A percentile compares a stretch with the other conserved stretches of the same genome.
These are phyloP conservation scores for Lachancea meyersii DNA, from an alignment of 805 yeast genomes.

Conservation along the genomic window DNA sequence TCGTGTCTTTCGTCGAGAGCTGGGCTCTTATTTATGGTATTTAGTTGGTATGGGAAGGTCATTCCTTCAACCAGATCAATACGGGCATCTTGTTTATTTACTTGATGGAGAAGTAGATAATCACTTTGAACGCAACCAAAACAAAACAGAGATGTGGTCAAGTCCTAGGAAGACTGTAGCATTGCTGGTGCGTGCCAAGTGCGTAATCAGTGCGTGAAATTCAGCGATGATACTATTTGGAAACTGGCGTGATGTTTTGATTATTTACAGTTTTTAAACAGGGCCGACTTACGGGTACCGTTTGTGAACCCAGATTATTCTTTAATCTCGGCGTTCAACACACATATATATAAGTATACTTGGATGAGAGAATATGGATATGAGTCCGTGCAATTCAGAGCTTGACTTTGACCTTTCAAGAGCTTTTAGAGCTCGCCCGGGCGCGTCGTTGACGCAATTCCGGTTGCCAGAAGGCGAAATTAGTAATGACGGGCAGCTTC, in stretches of 20 bases:
- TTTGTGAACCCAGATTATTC: background rate
- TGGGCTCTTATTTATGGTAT: no score
- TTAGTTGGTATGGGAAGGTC: background rate
- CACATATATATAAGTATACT: background rate
- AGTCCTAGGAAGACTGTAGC: no score
- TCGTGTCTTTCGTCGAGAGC: no score
- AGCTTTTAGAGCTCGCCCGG: no score
- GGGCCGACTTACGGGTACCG: background rate
- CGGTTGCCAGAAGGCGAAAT: background rate
- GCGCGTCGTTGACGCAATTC: no score
- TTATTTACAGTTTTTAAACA: conserved; percentile 1
- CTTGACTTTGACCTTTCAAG: background rate
- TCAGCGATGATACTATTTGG: no score
- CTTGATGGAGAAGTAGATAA: background rate
- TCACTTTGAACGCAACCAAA: background rate
- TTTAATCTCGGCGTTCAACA: background rate
- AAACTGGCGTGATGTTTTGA: background rate
- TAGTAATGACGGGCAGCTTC: conserved; percentile 83
- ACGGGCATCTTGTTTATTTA: background rate
- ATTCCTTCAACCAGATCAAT: background rate
- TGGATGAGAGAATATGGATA: background rate
- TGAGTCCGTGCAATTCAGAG: background rate
- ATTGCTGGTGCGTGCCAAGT: no score
- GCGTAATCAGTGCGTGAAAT: no score
- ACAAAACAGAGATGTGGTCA: no score